A percentile compares a stretch with the other conserved stretches of the same genome.
Conservation (phyloP, 306 rosid genomes). For the Macrotyloma uniflorum region DNA sequence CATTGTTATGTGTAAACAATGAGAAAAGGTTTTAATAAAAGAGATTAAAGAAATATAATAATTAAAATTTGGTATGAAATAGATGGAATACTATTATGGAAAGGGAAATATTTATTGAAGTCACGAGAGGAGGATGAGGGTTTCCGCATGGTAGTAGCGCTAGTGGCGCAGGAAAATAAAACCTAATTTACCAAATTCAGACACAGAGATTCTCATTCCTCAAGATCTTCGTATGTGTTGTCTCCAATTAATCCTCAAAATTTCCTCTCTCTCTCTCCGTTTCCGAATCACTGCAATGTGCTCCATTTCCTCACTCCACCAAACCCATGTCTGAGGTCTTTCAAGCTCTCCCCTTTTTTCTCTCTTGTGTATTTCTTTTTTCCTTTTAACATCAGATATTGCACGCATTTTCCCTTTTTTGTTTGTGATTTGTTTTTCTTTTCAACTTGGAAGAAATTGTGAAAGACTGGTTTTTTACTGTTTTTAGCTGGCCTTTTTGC, state of each 20-base stretch:
- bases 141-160: slow-evolving; percentile 36
- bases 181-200: slow-evolving; percentile 74
- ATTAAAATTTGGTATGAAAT: background rate
- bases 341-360: background rate
- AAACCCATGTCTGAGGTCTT: slow-evolving; percentile 51
- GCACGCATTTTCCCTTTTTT: slow-evolving; percentile 34
- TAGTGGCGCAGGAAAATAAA: slow-evolving; percentile 41
- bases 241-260: slow-evolving; percentile 30
- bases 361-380: background rate
- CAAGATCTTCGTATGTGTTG: slow-evolving; percentile 25
- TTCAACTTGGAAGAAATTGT: slow-evolving; percentile 9
- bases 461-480: background rate
- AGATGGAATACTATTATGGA: background rate
- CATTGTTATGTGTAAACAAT: background rate
- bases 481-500: slow-evolving; percentile 26
- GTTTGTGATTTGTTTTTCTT: background rate
- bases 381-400: background rate
- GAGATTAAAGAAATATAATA: background rate
- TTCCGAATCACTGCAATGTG: slow-evolving; percentile 40
- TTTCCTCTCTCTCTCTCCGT: slow-evolving; percentile 26
- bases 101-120: slow-evolving; percentile 30
- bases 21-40: background rate
- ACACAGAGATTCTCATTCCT: slow-evolving; percentile 46
- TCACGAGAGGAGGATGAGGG: slow-evolving; percentile 41
- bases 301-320: slow-evolving; percentile 35